Percentiles rank a stretch among this genome's conserved stretches.
These are phyloP conservation scores for Chlamydomonas schloesseri DNA, from an alignment of 139 green algal genomes.

Conservation along the genomic window DNA sequence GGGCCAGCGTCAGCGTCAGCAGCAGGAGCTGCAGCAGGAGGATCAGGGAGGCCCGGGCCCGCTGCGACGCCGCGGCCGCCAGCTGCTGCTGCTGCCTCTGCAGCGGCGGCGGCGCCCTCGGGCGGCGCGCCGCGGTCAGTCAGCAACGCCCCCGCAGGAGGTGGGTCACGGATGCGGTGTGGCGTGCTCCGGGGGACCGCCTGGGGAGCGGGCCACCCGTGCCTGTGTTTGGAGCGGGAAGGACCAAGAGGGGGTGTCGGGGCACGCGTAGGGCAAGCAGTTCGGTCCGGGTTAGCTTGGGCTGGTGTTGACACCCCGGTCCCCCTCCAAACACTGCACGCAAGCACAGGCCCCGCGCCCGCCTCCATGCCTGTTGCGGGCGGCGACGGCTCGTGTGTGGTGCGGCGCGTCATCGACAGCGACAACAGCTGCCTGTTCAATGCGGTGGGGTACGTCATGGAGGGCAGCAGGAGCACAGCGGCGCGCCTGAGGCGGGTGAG, in stretches of 20 bases:
- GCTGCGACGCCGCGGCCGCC: not conserved
- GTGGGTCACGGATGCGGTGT: no score
- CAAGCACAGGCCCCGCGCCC: constrained; percentile 42
- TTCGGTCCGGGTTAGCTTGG: no score
- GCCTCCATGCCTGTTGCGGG: constrained; percentile 57
- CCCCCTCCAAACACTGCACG: no score
- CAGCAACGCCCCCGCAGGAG: not conserved
- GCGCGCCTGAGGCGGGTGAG: constrained; percentile 70
- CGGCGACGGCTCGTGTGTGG: constrained; percentile 78
- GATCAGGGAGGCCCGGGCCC: not conserved
- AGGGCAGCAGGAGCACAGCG: constrained; percentile 58
- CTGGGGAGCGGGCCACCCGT: no score
- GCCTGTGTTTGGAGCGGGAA: no score
- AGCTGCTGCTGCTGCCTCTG: no score
- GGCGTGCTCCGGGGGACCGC: no score
- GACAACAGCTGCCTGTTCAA: constrained; percentile 98
- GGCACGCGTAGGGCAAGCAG: no score
- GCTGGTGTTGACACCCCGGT: no score
- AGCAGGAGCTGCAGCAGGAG: not conserved
- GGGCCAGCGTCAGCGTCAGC: not conserved
- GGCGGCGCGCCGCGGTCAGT: not conserved
- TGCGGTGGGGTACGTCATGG: constrained; percentile 89
- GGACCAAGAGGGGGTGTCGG: no score
- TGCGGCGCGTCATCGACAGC: constrained; percentile 83
- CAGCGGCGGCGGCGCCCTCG: not conserved